Percentiles rank a stretch among this genome's conserved stretches.
These are phyloP conservation scores for Xylariaceae sp. DNA, from an alignment of 2,329 filamentous ascomycete species.

Conservation along the genomic window DNA sequence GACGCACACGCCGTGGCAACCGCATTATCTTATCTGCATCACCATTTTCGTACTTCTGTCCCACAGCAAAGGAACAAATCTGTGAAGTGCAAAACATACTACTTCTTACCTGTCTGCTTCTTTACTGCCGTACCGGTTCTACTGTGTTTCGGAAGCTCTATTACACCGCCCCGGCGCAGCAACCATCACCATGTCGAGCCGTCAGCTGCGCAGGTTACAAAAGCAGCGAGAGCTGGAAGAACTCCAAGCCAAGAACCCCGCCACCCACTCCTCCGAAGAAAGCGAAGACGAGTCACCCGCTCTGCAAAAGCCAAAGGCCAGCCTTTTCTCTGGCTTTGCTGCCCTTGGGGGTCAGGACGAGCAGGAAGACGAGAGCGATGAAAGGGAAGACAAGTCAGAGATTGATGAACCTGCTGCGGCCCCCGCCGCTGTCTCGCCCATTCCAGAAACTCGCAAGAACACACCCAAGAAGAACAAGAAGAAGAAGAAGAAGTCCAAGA, in stretches of 20 bases:
- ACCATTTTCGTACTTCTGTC: too few relatives aligned
- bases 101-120: too few relatives aligned
- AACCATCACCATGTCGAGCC: conserved; percentile 22
- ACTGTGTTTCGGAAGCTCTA: too few relatives aligned
- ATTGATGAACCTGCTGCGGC: conserved; percentile 15
- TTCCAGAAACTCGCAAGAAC: conserved; percentile 8
- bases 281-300: conserved; percentile 26
- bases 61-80: too few relatives aligned
- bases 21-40: too few relatives aligned
- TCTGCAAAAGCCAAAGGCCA: conserved; percentile 34
- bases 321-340: conserved; percentile 42
- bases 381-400: conserved; percentile 27
- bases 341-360: conserved; percentile 41
- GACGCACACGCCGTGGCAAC: too few relatives aligned
- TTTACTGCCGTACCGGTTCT: too few relatives aligned
- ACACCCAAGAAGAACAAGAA: conserved; percentile 33
- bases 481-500: conserved; percentile 28
- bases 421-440: conserved; percentile 7
- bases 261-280: conserved; percentile 31
- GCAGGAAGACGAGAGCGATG: conserved; percentile 29
- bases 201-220: conserved; percentile 29
- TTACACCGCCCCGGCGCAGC: too few relatives aligned
- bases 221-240: conserved; percentile 41
- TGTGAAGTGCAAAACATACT: too few relatives aligned
- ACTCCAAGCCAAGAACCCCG: conserved; percentile 26